Percentiles rank a stretch among this genome's conserved stretches.
These are phyloP conservation scores for Eragrostis curvula DNA, from an alignment of 176 grass and related monocot genomes.

Conservation along the genomic window DNA sequence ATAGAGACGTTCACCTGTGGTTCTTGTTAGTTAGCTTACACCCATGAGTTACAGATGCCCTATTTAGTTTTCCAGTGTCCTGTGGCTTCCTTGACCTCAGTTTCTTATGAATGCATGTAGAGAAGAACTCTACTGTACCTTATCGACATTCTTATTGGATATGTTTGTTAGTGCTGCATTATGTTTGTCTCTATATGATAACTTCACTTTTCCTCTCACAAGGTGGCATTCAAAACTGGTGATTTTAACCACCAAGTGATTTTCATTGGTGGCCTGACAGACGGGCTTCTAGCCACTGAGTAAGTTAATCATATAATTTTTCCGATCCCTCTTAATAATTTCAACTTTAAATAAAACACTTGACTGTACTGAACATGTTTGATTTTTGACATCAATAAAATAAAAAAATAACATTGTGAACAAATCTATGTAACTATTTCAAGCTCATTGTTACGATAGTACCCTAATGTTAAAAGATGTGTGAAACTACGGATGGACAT, in stretches of 20 bases:
- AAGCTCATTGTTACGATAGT: neutral
- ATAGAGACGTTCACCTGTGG: neutral
- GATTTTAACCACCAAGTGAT: conserved; percentile 96
- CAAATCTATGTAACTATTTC: neutral
- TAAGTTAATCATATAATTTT: conserved; percentile 43
- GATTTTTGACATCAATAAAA: neutral
- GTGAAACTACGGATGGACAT: neutral
- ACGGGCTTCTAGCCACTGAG: conserved; percentile 93
- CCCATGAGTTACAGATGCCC: neutral
- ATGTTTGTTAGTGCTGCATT: conserved; percentile 12
- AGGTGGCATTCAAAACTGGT: conserved; percentile 84
- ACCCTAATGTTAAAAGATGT: neutral
- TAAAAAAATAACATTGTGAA: neutral
- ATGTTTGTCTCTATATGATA: neutral
- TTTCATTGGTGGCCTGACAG: conserved; percentile 91
- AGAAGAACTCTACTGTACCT: neutral
- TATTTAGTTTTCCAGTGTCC: neutral
- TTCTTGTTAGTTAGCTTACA: conserved; percentile 11
- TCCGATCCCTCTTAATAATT: conserved; percentile 3
- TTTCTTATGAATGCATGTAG: conserved; percentile 26
- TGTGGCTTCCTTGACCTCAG: neutral
- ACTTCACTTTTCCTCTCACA: conserved; percentile 43
- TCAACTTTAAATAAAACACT: neutral
- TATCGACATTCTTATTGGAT: neutral
- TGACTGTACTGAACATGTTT: conserved; percentile 21